phyloP scores from a whole-genome alignment of 306 rosid species.

The Rubus idaeus region DNA sequence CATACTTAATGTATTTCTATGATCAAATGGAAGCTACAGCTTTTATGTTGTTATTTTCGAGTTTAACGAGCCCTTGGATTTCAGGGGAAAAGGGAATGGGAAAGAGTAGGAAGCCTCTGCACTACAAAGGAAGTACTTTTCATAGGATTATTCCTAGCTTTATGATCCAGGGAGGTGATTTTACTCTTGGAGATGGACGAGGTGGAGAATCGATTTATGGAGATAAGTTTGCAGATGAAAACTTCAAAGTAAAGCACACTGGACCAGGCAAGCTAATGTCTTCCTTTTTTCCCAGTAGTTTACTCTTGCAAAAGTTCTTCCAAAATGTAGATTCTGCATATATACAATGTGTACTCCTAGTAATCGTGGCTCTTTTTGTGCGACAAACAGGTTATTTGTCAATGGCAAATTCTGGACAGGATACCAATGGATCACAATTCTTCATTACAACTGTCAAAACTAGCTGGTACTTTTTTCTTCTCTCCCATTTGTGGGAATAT shows the following conservation, averaged over 20 bases:
- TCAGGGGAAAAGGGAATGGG: conserved; percentile 88
- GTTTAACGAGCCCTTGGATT: conserved; percentile 22
- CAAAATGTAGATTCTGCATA: neutral
- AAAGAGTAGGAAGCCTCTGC: conserved; percentile 58
- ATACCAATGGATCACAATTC: conserved; percentile 91
- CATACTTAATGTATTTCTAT: neutral
- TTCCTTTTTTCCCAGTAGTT: conserved; percentile 7
- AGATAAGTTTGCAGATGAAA: conserved; percentile 71
- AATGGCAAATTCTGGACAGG: conserved; percentile 89
- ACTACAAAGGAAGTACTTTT: conserved; percentile 74
- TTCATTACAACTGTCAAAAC: conserved; percentile 83
- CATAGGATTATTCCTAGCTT: conserved; percentile 81
- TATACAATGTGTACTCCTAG: neutral
- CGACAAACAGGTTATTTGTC: conserved; percentile 64
- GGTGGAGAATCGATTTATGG: conserved; percentile 92
- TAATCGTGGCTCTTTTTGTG: neutral
- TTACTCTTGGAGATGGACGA: conserved; percentile 76
- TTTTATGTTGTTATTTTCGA: conserved; percentile 12
- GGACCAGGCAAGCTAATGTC: conserved; percentile 62
- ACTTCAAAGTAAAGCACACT: conserved; percentile 69
- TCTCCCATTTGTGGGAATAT: neutral
- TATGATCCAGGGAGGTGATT: conserved; percentile 93
- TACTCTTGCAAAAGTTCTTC: neutral
- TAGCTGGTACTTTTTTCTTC: conserved; percentile 51
- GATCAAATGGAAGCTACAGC: conserved; percentile 7